Conservation (phyloP, 805 yeast species). For the Pichia insulana region DNA sequence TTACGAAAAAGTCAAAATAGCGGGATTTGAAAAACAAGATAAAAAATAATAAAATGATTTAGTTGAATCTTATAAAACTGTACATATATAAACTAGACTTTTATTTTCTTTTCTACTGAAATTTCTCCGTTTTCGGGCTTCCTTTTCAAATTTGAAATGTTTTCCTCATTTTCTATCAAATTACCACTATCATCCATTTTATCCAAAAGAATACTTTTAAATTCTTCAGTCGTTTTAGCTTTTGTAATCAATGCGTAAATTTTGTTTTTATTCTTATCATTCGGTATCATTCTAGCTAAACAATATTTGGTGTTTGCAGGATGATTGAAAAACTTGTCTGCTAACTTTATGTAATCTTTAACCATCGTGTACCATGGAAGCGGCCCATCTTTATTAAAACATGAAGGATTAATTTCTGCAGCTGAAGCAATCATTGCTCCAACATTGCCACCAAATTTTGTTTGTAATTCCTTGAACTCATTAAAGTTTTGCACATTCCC, state of each 20-base stretch:
- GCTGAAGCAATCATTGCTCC: conserved; percentile 93
- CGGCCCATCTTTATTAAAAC: conserved; percentile 42
- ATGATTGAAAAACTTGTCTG: conserved; percentile 50
- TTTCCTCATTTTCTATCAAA: conserved; percentile 8
- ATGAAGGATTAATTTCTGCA: conserved; percentile 82
- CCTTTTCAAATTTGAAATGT: background rate
- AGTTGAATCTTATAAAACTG: no score
- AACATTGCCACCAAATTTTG: conserved; percentile 45
- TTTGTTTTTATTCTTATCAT: conserved; percentile 25
- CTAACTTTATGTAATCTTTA: conserved; percentile 47
- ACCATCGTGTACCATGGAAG: conserved; percentile 47
- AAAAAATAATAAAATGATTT: no score
- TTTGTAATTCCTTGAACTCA: conserved; percentile 47
- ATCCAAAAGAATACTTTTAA: conserved; percentile 29
- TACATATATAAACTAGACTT: background rate
- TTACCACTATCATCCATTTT: conserved; percentile 31
- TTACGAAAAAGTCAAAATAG: conserved; percentile 39
- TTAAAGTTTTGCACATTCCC: conserved; percentile 56
- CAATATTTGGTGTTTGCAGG: conserved; percentile 75
- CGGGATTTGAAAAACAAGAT: conserved; percentile 40
- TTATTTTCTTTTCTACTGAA: background rate
- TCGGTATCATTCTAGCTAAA: conserved; percentile 65
- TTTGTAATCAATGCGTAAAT: conserved; percentile 49
- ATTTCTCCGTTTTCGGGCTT: background rate
- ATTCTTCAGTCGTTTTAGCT: conserved; percentile 46